These are phyloP conservation scores for Fusarium avenaceum DNA, from an alignment of 2,329 filamentous ascomycete species.

Conservation along the genomic window DNA sequence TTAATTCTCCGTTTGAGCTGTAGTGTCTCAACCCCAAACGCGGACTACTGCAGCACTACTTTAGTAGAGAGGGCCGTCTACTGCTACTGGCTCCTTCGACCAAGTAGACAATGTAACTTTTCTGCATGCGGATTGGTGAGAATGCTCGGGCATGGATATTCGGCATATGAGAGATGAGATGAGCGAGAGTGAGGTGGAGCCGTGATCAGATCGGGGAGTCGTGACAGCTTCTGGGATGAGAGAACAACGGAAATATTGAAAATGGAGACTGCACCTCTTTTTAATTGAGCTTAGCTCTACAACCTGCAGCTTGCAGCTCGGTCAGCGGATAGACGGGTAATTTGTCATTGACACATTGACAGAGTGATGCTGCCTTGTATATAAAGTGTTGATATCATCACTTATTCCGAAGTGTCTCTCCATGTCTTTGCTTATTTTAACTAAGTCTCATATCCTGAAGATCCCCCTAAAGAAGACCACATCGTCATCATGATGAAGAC, in stretches of 20 bases:
- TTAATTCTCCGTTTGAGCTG: slow-evolving; percentile 3
- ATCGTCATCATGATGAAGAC: slow-evolving; percentile 42
- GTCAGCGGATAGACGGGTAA: slow-evolving; percentile 10
- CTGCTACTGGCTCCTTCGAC: background rate
- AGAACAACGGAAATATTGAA: no score
- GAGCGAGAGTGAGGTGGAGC: background rate
- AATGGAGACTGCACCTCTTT: slow-evolving; percentile 1
- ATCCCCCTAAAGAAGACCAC: background rate
- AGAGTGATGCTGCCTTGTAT: slow-evolving; percentile 14
- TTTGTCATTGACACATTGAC: background rate
- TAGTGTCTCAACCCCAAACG: background rate
- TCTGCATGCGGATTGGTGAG: background rate
- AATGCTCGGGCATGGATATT: slow-evolving; percentile 4
- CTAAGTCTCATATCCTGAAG: slow-evolving; percentile 1
- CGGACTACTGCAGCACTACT: background rate
- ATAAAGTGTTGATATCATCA: slow-evolving; percentile 29
- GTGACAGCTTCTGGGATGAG: background rate
- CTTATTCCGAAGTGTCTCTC: slow-evolving; percentile 8
- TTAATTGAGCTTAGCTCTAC: background rate
- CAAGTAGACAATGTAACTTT: background rate
- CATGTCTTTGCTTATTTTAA: slow-evolving; percentile 15
- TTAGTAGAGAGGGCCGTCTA: background rate
- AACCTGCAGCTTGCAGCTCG: slow-evolving; percentile 12
- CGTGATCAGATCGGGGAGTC: background rate
- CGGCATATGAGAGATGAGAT: background rate